These are phyloP conservation scores for Larix sibirica DNA, from an alignment of 83 land plant genomes.

Conservation along the genomic window DNA sequence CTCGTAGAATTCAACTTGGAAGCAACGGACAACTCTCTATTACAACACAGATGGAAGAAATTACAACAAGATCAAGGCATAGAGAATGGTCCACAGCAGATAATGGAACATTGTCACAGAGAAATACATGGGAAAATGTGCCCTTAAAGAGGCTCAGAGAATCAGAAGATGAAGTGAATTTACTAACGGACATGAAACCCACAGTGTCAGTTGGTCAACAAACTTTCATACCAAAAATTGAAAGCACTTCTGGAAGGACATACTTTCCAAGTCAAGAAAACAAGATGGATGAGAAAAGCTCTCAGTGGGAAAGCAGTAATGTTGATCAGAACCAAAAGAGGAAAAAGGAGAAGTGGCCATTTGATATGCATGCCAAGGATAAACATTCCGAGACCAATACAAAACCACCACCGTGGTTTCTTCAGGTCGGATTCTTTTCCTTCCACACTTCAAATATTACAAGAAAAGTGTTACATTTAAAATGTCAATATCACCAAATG, in stretches of 20 bases:
- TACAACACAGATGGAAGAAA: slow-evolving; percentile 9
- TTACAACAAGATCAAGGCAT: neutral
- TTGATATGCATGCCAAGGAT: slow-evolving; percentile 1
- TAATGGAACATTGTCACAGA: neutral
- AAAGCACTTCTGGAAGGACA: slow-evolving; percentile 4
- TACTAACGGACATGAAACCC: slow-evolving; percentile 1
- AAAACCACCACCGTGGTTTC: slow-evolving; percentile 7
- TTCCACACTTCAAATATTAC: neutral
- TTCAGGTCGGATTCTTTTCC: slow-evolving; percentile 9
- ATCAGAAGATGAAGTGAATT: neutral
- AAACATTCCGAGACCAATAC: slow-evolving; percentile 9
- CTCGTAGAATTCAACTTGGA: neutral
- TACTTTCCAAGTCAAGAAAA: neutral
- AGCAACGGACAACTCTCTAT: neutral
- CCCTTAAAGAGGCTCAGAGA: slow-evolving; percentile 13
- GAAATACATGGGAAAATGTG: neutral
- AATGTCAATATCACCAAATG: neutral
- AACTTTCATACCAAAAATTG: neutral
- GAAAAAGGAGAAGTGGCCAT: slow-evolving; percentile 9
- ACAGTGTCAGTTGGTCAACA: neutral
- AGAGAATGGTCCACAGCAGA: slow-evolving; percentile 15
- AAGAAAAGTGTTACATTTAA: neutral
- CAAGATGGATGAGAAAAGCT: neutral
- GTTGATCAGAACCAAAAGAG: neutral
- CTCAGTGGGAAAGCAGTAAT: neutral